Percentiles rank a stretch among this genome's conserved stretches.
Evolutionary conservation across 345 rosid species (phyloP).

Genomic region (Lepidium aucheri): DNA sequence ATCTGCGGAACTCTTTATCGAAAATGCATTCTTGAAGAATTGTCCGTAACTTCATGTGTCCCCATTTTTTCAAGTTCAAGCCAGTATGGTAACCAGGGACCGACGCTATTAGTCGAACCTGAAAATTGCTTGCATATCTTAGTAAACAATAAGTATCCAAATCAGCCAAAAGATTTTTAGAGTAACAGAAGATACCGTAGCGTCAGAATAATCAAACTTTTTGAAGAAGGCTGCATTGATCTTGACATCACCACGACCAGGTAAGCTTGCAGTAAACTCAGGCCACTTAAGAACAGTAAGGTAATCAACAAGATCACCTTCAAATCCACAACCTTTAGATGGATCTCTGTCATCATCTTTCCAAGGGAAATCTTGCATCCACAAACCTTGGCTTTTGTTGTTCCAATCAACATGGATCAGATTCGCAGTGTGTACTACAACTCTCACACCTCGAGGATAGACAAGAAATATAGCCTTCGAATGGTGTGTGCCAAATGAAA

Average conservation of each 20-base stretch:
- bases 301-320: slow-evolving; percentile 78
- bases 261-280: slow-evolving; percentile 57
- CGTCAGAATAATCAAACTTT: slow-evolving; percentile 64
- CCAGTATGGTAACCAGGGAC: slow-evolving; percentile 96
- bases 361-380: slow-evolving; percentile 99
- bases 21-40: slow-evolving; percentile 71
- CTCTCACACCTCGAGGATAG: slow-evolving; percentile 71
- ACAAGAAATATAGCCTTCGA: slow-evolving; percentile 91
- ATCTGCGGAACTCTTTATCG: slow-evolving; percentile 61
- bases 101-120: slow-evolving; percentile 82
- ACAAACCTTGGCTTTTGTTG: slow-evolving; percentile 91
- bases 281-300: slow-evolving; percentile 85
- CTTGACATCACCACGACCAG: slow-evolving; percentile 46
- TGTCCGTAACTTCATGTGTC: slow-evolving; percentile 76
- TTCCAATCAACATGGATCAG: slow-evolving; percentile 92
- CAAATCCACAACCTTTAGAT: slow-evolving; percentile 51
- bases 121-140: slow-evolving; percentile 5
- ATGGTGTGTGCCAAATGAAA: slow-evolving; percentile 89
- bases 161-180: neutral
- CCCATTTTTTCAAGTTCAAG: slow-evolving; percentile 71
- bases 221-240: slow-evolving; percentile 74
- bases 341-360: slow-evolving; percentile 48
- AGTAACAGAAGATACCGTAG: slow-evolving; percentile 40
- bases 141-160: neutral
- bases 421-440: slow-evolving; percentile 89